Evolutionary conservation across 306 rosid genomes (phyloP), one percentile per base, ranked within the genome.

Genomic region (Alnus rubra): DNA sequence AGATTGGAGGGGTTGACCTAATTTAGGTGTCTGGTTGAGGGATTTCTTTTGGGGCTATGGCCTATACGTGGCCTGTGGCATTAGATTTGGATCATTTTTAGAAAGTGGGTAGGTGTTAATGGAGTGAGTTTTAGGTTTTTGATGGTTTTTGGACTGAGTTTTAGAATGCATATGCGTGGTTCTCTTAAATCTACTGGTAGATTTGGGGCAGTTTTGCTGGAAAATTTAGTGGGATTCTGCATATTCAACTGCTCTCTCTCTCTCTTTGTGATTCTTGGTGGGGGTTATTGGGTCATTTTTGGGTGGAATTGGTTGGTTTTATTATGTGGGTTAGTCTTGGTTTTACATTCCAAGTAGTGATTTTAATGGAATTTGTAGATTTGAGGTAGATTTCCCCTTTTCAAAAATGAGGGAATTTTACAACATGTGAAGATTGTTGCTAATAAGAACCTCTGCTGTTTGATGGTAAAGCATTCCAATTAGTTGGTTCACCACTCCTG

Each of bases 1-100:
- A 69, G 35, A 48, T 71, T 85, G 84, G 78, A 75, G 91, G 90
- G 86, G 94, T 89, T 94, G 89, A 86, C 94, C 93, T 92, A 88
- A 88, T 79, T 83, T 77, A 1, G 53, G 77, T 83, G 50, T 79
- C 76, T 86, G 75, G 76, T 71, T 80, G 73, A 76, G 74, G 69
- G 18, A 53, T 74, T 47, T 37, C 42, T 75, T 28, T 55, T 76
- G 70, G 71, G 74, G 48, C 73, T 80, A n/a, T n/a, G n/a, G n/a
- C n/a, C n/a, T n/a, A n/a, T n/a, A n/a, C n/a, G 69, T 54, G 73
- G 73, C 47, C 73, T 82, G 69, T 60, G 70, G 78, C 70, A 77
- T 75, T 78, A 56, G 45, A 71, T 79, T 82, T 71, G 31, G 70
- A 56, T 62, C 58, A 33, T 45, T 54, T 82, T 71, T 75, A 78